These are phyloP conservation scores for Penicillium expansum DNA, from an alignment of 2,329 filamentous ascomycete species.

Conservation along the genomic window DNA sequence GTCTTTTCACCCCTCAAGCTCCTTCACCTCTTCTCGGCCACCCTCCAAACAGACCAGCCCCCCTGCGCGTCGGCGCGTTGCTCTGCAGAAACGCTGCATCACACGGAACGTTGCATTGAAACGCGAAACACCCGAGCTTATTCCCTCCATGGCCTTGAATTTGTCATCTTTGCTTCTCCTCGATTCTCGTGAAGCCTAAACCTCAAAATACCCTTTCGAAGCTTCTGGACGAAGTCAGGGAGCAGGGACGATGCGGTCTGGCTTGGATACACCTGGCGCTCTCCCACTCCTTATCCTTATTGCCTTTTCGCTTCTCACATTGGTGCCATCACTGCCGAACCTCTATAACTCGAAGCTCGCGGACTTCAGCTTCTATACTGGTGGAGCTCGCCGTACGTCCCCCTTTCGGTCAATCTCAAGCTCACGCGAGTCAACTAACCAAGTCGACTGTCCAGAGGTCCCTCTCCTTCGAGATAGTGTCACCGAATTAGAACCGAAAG, in stretches of 20 bases:
- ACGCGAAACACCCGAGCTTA: neutral
- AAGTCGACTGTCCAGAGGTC: constrained; percentile 19
- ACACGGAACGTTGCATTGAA: constrained; percentile 3
- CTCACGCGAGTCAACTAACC: constrained; percentile 1
- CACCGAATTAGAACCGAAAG: constrained; percentile 9
- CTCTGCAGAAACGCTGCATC: constrained; percentile 2
- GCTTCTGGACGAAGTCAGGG: constrained; percentile 58
- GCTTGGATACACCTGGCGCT: constrained; percentile 34
- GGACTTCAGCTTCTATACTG: constrained; percentile 26
- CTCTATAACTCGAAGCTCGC: constrained; percentile 29
- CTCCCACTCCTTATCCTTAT: constrained; percentile 35
- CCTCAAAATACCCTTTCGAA: neutral
- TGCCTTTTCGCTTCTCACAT: constrained; percentile 34
- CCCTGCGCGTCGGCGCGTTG: constrained; percentile 2
- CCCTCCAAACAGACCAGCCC: neutral
- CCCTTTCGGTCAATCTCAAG: neutral
- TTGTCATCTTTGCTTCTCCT: constrained; percentile 1
- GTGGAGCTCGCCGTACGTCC: constrained; percentile 29
- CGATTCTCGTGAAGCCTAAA: constrained; percentile 1
- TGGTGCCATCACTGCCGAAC: constrained; percentile 34
- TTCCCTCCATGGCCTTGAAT: constrained; percentile 12
- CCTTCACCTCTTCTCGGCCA: no score
- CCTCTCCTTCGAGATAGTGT: constrained; percentile 28
- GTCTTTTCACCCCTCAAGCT: neutral
- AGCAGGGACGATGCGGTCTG: constrained; percentile 47